Base-by-base conservation (phyloP, 2,329 filamentous ascomycete species). In the Raffaelea albimanens region DNA sequence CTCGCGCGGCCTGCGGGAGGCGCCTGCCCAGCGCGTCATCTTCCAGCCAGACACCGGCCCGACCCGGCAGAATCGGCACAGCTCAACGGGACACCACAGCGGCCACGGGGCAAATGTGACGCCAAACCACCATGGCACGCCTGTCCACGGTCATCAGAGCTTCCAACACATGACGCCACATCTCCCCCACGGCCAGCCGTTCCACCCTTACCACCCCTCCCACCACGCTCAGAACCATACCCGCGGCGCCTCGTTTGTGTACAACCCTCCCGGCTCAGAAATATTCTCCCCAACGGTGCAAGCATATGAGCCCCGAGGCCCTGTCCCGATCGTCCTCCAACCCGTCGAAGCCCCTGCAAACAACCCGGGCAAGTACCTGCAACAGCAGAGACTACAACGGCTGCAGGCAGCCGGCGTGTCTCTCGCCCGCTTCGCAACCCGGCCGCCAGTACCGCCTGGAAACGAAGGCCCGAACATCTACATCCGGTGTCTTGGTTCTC, bases 391-490 rank as follows among this genome's bases (percentile, higher is more conserved):
- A 29, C 58, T 63, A 36, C 57, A 66, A 40, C 63, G 61, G 29
- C 59, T 66, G 38, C 58, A 63, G 43, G 59, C 61, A n/a, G 59
- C 61, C 18, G 66, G 65, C 46, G 66, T 71, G 14, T 68, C 70
- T 40, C 68, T 69, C 14, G 63, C 71, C 70, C 64, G 80, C 68
- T 70, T 83, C 70, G 76, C 56, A 1, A 48, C 52, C 22, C 48
- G 59, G 11, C 56, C 67, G 72, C 48, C 63, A 3, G 78, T 80
- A 16, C 78, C 53, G 18, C 48, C 67, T 56, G 78, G 79, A 7
- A 85, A 82, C 56, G 81, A 85, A 52, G 87, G 87, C 1, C 86
- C 87, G 2, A 93, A 94, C 59, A 95, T 96, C 54, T 97, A 96
- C 60, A 83, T 91, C 43, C 83, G 90, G 40, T 94, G 88, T 53